phyloP scores from a whole-genome alignment of 2,329 filamentous ascomycete genomes.

The Aurifilum marmelostoma region DNA sequence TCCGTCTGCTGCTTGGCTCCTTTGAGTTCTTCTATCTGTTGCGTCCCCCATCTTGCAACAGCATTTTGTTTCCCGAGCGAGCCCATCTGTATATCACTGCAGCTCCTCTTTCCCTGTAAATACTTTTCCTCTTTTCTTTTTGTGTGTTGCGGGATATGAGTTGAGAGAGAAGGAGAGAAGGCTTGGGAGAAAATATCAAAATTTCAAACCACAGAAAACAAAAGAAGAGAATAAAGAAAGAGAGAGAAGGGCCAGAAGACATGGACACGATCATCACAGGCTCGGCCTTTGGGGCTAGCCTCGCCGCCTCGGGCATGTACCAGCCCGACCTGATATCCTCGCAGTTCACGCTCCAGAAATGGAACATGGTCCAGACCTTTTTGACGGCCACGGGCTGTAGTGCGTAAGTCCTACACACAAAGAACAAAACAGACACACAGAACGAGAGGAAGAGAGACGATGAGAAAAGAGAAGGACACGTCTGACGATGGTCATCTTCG shows the following conservation, averaged over 20 bases:
- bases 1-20: not conserved
- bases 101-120: not conserved
- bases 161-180: slow-evolving; percentile 34
- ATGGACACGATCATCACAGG: slow-evolving; percentile 51
- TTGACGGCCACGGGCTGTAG: slow-evolving; percentile 64
- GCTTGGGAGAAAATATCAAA: not conserved
- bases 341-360: slow-evolving; percentile 64
- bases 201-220: not conserved
- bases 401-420: slow-evolving; percentile 51
- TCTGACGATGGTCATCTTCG: not conserved
- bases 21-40: not conserved
- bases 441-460: not conserved
- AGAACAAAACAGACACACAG: not conserved
- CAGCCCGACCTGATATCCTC: slow-evolving; percentile 61
- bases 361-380: slow-evolving; percentile 69
- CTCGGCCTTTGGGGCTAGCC: slow-evolving; percentile 63
- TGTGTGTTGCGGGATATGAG: not conserved
- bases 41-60: not conserved
- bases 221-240: slow-evolving; percentile 31
- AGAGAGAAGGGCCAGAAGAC: slow-evolving; percentile 31
- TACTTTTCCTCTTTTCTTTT: not conserved
- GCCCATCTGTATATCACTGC: not conserved
- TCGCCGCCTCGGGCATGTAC: slow-evolving; percentile 63
- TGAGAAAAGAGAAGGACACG: not conserved
- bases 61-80: not conserved